Conservation (phyloP, 1,139 yeast genomes). For the Yamadazyma siamensis region DNA sequence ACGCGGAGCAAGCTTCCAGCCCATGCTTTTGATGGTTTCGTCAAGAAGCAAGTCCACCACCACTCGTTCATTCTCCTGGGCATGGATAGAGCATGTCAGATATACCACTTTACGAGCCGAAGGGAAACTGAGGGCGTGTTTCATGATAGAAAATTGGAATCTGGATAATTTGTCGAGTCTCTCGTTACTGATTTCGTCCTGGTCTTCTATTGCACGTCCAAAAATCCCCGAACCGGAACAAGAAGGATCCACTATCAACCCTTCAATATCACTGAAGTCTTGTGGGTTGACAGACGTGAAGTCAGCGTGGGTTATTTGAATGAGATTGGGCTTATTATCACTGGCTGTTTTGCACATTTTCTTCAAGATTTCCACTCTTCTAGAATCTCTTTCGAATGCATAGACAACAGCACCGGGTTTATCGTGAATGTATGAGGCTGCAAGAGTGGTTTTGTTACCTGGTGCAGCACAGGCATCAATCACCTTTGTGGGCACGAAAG, state of each 20-base stretch:
- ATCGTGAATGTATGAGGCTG: slow-evolving; percentile 56
- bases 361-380: slow-evolving; percentile 66
- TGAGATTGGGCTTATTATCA: slow-evolving; percentile 45
- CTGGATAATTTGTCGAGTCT: slow-evolving; percentile 71
- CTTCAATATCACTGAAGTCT: slow-evolving; percentile 66
- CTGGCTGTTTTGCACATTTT: slow-evolving; percentile 84
- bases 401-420: slow-evolving; percentile 37
- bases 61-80: slow-evolving; percentile 90
- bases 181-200: slow-evolving; percentile 46
- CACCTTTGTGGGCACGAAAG: slow-evolving; percentile 49
- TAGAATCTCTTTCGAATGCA: slow-evolving; percentile 85
- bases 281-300: slow-evolving; percentile 68
- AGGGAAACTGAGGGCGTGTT: slow-evolving; percentile 85
- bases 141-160: slow-evolving; percentile 82
- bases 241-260: slow-evolving; percentile 90
- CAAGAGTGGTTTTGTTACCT: slow-evolving; percentile 94
- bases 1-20: slow-evolving; percentile 73
- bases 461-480: slow-evolving; percentile 98
- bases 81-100: slow-evolving; percentile 92
- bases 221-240: slow-evolving; percentile 98
- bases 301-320: slow-evolving; percentile 76
- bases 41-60: slow-evolving; percentile 75
- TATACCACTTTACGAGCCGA: slow-evolving; percentile 76
- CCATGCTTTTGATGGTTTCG: slow-evolving; percentile 51
- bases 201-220: slow-evolving; percentile 69